Evolutionary conservation across 768 basidiomycete species (phyloP), one percentile per base, ranked within the genome.

Genomic region (Rhodotorula sphaerocarpa): DNA sequence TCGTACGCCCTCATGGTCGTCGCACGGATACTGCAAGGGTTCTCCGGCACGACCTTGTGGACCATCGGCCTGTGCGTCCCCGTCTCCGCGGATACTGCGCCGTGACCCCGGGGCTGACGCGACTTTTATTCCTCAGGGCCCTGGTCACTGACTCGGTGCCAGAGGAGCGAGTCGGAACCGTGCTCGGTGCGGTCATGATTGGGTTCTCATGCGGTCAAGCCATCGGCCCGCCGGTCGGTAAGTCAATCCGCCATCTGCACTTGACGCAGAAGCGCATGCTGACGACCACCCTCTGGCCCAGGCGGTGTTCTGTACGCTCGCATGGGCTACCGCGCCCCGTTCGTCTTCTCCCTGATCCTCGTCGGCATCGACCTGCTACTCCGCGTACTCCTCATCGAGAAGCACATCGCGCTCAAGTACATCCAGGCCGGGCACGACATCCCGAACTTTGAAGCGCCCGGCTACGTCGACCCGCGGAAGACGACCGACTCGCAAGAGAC

Each of bases 311-410:
- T 66, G 3, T 70, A 71, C 64, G 47, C 46, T 2, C 41, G 58
- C 2, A 36, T 47, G 23, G 70, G 70, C 21, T 71, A 55, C 57
- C 51, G 59, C 14, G 66, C 60, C 0, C 70, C 70, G 4, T 71
- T 69, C 51, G n/a, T 63, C 23, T 69, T 71, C 50, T 45, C 56
- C 14, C 43, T 71, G n/a, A 36, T 55, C 36, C 55, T 65, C 25
- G 47, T 70, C 47, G 64, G 14, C 36, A 23, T 60, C 55, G 70
- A 71, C 41, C 34, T 71, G 15, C 21, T 66, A 11, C 50, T 71
- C 27, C 61, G 70, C 5, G 47, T 71, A 2, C 23, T 63, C 36
- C 46, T 71, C 30, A 47, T 71, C 50, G 70, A 69, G 57, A 71
- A 66, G 36, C 60, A 63, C 30, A 11, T 16, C 1, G 68, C 63